A percentile compares a stretch with the other conserved stretches of the same genome.
These are phyloP conservation scores for Streptanthus diversifolius DNA, from an alignment of 345 rosid species.

Conservation along the genomic window DNA sequence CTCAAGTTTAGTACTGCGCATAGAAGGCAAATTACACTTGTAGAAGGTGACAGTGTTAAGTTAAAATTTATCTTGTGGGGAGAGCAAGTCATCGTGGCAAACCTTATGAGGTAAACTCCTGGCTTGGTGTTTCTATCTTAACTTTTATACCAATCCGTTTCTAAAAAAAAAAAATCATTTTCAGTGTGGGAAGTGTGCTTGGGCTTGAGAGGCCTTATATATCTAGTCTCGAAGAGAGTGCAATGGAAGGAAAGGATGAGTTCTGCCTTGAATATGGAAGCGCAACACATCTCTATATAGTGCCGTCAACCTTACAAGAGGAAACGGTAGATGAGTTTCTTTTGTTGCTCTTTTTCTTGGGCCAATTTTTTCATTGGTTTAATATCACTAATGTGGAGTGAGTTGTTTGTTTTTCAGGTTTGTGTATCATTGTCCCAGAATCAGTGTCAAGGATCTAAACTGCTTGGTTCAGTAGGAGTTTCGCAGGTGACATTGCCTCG, in stretches of 20 bases:
- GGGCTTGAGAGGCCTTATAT: constrained; percentile 87
- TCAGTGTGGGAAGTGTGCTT: constrained; percentile 82
- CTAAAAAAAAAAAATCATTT: constrained; percentile 3
- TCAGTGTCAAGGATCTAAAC: constrained; percentile 59
- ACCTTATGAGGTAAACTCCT: constrained; percentile 73
- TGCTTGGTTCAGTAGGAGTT: constrained; percentile 49
- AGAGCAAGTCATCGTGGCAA: constrained; percentile 74
- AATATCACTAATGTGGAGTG: constrained; percentile 15
- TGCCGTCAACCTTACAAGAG: constrained; percentile 72
- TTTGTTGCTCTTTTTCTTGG: background rate
- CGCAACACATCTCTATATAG: constrained; percentile 81
- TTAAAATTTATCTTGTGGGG: constrained; percentile 83
- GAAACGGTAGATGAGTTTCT: constrained; percentile 54
- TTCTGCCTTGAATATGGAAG: constrained; percentile 93
- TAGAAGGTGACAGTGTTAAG: constrained; percentile 64
- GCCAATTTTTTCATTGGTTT: constrained; percentile 2
- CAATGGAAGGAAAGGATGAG: constrained; percentile 49
- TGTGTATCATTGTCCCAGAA: constrained; percentile 61
- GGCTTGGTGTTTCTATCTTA: constrained; percentile 10
- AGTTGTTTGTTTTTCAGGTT: constrained; percentile 50
- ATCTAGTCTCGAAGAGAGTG: constrained; percentile 53
- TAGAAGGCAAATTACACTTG: constrained; percentile 63
- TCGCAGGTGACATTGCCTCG: constrained; percentile 89
- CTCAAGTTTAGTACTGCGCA: constrained; percentile 47
- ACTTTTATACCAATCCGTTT: constrained; percentile 14